Base-by-base conservation (phyloP, 2,329 filamentous ascomycete genomes). In the Aspergillus aculeatinus region DNA sequence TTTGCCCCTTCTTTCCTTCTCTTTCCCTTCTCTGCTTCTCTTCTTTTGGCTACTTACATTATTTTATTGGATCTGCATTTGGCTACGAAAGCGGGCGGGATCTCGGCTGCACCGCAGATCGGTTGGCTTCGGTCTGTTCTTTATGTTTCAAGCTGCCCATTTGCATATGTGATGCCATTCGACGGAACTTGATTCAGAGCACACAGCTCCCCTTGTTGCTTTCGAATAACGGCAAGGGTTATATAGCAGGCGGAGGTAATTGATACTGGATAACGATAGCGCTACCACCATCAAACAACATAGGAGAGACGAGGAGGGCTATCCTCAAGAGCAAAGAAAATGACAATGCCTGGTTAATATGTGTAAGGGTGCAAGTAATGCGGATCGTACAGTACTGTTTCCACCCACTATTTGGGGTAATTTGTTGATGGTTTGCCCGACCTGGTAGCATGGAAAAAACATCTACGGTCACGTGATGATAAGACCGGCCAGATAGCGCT, bases 121-220 rank as follows among this genome's bases (percentile, higher is more conserved):
- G 66, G 59, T 65, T 66, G 58, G 67, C 59, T 64, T 60, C 60
- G 62, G 64, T 67, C 63, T 65, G 48, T 66, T 61, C 59, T 67
- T 62, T 60, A 55, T 61, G 63, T 61, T 55, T 60, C 61, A 60
- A 64, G 63, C 59, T 65, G 57, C 49, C 54, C 58, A 57, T 69
- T 64, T 69, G 60, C 66, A 65, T 67, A 66, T 68, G 63, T 65
- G 65, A 68, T 70, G 66, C 65, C 66, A 66, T 68, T 67, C 58
- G 54, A 62, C 50, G 61, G 59, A 63, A 62, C 55, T 63, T 19
- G 62, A 66, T 63, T 44, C 63, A 54, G 62, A 64, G 64, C 62
- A 60, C 62, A 60, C 55, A 58, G 65, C 60, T 59, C 55, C 57
- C 7, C 53, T 59, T 63, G 47, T 60, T 61, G 59, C 60, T 60